Conservation (phyloP, 352 stramenopile genomes). For the Blastocystis sp. region DNA sequence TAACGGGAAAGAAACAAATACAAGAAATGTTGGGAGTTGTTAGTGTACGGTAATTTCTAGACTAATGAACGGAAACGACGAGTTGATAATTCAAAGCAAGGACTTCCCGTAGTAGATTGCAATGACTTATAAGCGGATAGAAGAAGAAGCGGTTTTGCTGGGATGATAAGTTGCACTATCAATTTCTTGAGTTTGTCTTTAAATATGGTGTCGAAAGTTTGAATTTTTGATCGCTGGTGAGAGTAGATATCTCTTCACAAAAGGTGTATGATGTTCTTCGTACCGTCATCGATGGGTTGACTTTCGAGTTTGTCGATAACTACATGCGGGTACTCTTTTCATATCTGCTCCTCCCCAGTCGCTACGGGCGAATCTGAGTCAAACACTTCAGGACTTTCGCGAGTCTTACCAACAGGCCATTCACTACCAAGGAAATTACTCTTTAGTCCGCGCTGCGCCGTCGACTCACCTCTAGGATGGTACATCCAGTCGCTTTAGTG, state of each 20-base stretch:
- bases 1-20: background rate
- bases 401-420: background rate
- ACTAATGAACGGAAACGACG: background rate
- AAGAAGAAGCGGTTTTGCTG: conserved; percentile 55
- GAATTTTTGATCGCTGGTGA: background rate
- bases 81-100: background rate
- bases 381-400: conserved; percentile 22
- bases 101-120: background rate
- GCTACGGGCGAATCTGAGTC: background rate
- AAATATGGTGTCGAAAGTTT: conserved; percentile 29
- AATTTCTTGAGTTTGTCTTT: conserved; percentile 52
- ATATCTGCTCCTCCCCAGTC: background rate
- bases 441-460: background rate
- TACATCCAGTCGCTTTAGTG: background rate
- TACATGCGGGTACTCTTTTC: background rate
- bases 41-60: background rate
- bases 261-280: conserved; percentile 21
- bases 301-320: conserved; percentile 6
- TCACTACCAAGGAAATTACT: background rate
- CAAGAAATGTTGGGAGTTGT: background rate
- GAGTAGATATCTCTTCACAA: conserved; percentile 16
- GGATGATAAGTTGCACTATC: conserved; percentile 43
- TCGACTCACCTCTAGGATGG: background rate
- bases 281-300: background rate
- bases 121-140: background rate